Evolutionary conservation across 2,329 filamentous ascomycete genomes (phyloP), one percentile per base, ranked within the genome.

Genomic region (Phialophora verrucosa): DNA sequence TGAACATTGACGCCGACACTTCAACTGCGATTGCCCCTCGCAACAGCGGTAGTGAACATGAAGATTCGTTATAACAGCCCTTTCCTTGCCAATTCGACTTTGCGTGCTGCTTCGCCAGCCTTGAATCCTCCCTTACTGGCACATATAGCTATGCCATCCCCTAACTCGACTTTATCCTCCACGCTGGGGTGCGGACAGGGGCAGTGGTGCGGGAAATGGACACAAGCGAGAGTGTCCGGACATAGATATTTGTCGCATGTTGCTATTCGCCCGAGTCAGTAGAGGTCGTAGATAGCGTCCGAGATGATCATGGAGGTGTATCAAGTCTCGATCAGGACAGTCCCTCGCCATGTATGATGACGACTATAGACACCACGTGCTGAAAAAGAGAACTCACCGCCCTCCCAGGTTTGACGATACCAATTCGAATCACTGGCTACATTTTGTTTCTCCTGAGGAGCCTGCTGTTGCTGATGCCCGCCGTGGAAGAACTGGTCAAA

Each of bases 151-250:
- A 80, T 83, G 42, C 82, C 82, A 59, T 83, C 81, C 11, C 78
- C 79, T n/a, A 83, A 68, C 66, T 83, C 91, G 69, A 92, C 86
- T 76, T 95, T 95, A 71, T 94, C 91, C 75, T 94, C 89, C 68
- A 90, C 83, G 8, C 83, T 80, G 1, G 90, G 88, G 82, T 90
- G 96, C 1, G 92, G 85, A 80, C 95, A 99, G 31, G 95, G 95
- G 79, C 95, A 99, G 80, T 99, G 95, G 78, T 98, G 94, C 1
- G 95, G 93, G 81, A 96, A 95, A 77, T 96, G 90, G 6, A 99
- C 95, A 82, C 95, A 99, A 42, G 93, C 91, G 67, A 99, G 86
- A 0, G 95, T 98, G 70, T 92, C 92, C 1, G 95, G 93, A 77
- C 95, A 99, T 63, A 99, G 88, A 77, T 97, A 99, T 73, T 94